Conservation (phyloP, 306 rosid genomes). For the Malus sylvestris region DNA sequence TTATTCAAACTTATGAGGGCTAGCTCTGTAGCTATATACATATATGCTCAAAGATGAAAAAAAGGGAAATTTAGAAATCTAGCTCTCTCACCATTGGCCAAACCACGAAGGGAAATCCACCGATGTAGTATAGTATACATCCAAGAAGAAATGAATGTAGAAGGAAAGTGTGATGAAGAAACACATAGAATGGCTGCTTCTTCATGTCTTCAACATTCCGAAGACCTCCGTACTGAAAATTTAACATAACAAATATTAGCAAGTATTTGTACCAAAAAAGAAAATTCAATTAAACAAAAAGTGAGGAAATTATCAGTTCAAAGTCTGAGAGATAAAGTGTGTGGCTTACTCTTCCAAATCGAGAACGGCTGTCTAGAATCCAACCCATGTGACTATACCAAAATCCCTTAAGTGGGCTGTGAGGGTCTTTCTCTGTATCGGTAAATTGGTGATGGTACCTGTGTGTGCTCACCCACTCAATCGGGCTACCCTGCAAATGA, state of each 20-base stretch:
- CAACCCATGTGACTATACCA: constrained; percentile 91
- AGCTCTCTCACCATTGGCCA: constrained; percentile 72
- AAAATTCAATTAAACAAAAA: no score
- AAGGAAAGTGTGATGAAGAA: constrained; percentile 48
- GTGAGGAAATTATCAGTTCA: no score
- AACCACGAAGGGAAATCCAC: constrained; percentile 75
- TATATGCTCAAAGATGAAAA: neutral
- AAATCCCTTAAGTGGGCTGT: constrained; percentile 77
- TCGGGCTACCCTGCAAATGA: constrained; percentile 62
- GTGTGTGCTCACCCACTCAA: constrained; percentile 92
- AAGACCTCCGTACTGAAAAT: constrained; percentile 62
- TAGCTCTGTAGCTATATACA: neutral
- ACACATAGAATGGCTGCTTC: constrained; percentile 66
- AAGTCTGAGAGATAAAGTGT: neutral
- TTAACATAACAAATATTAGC: neutral
- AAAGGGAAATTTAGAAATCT: neutral
- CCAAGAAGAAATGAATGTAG: constrained; percentile 72
- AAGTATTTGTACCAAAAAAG: neutral
- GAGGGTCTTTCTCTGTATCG: constrained; percentile 79
- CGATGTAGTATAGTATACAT: constrained; percentile 47
- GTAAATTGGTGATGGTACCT: constrained; percentile 82
- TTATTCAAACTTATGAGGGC: no score
- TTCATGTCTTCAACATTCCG: constrained; percentile 68
- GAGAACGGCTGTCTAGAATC: constrained; percentile 58
- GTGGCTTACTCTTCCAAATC: constrained; percentile 42